Base-by-base conservation (phyloP, 805 yeast genomes). In the Candida pseudoglaebosa region DNA sequence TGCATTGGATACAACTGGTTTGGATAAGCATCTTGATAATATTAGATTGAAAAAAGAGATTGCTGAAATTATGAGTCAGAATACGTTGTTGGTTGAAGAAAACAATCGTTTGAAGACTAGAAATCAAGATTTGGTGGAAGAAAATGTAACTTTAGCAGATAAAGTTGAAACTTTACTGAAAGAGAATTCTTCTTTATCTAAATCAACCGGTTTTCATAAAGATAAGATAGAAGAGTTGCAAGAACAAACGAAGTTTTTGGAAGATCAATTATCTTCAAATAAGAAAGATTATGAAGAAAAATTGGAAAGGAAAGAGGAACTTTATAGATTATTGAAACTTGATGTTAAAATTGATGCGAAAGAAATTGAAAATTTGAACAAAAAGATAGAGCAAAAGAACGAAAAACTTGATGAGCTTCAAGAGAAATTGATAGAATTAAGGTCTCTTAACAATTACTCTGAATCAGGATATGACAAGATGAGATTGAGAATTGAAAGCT, bases 11-110 rank as follows among this genome's bases (percentile, higher is more conserved):
- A 56, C 70, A 2, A 57, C 71, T 1, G 53, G 50, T 5, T 62
- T 69, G 14, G 74, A 69, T 45, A 69, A 65, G 41, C 72, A 67
- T 43, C 49, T 69, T 33, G 73, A 69, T 36, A 65, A 67, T 37
- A 59, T 69, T 3, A 50, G 71, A 34, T 53, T 67, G 17, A 56
- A 58, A 32, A 59, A 57, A 35, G 68, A 59, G 39, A 57, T 55
- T 34, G 39, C 42, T 6, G 62, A 59, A 19, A 22, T 57, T 2
- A 26, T 17, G 15, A 38, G 33, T 4, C 45, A 50, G 29, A 47
- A 46, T 22, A 30, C 39, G 4, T 18, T 37, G 7, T 38, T 52
- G 19, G 24, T 31, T 15, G 38, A 39, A n/a, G 38, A 40, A 17
- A 48, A 47, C 29, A 39, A 33, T 9, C 36, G 13, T 33, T n/a